A percentile compares a stretch with the other conserved stretches of the same genome.
These are phyloP conservation scores for Stagonosporopsis rhizophila DNA, from an alignment of 2,329 filamentous ascomycete species.

Conservation along the genomic window DNA sequence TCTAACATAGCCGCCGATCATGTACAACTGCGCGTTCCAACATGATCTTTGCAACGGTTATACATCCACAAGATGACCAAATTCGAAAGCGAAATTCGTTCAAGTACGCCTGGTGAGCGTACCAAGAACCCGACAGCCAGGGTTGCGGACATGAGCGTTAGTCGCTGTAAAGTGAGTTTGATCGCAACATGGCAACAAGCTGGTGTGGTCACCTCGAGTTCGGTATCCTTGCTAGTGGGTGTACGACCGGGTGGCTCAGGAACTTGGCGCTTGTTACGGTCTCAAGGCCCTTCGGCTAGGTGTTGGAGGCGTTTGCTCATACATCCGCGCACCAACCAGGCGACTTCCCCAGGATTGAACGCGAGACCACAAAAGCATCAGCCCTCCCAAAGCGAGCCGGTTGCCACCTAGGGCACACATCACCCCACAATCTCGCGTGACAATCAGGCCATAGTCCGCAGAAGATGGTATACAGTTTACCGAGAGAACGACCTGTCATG, in stretches of 20 bases:
- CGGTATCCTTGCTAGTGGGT: constrained; percentile 10
- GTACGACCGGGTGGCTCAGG: constrained; percentile 10
- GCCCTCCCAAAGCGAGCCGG: background rate
- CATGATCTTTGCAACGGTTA: background rate
- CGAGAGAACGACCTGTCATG: background rate
- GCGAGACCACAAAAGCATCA: constrained; percentile 9
- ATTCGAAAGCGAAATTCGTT: constrained; percentile 20
- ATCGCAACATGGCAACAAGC: constrained; percentile 10
- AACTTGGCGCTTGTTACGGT: constrained; percentile 14
- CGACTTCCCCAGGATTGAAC: constrained; percentile 6
- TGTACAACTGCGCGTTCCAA: constrained; percentile 11
- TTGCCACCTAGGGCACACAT: constrained; percentile 6
- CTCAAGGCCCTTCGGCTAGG: constrained; percentile 10
- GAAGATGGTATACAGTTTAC: background rate
- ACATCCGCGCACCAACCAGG: constrained; percentile 12
- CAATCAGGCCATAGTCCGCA: constrained; percentile 13
- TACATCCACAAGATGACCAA: background rate
- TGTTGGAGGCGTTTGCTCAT: constrained; percentile 17
- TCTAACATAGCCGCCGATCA: constrained; percentile 25
- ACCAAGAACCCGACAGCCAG: constrained; percentile 24
- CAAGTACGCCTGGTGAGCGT: constrained; percentile 4
- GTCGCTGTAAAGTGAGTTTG: constrained; percentile 9
- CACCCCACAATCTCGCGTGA: constrained; percentile 21
- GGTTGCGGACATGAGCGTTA: constrained; percentile 35
- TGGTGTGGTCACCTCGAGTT: constrained; percentile 3